Evolutionary conservation across 2,329 filamentous ascomycete species (phyloP).

Genomic region (Tolypocladium ovalisporum): DNA sequence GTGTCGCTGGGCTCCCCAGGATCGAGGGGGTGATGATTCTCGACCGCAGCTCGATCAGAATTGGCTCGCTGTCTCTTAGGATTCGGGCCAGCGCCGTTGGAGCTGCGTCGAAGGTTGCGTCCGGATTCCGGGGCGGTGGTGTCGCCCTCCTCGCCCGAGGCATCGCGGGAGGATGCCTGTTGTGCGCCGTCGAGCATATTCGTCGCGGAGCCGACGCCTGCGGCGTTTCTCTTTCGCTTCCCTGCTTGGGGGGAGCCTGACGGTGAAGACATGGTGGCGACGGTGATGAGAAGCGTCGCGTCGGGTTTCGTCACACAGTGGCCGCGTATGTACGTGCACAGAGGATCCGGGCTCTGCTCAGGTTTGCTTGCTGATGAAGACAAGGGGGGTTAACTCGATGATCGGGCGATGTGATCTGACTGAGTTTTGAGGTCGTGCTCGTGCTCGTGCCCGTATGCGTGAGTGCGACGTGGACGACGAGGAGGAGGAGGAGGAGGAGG

Average conservation of each 20-base stretch:
- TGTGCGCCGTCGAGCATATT: constrained; percentile 40
- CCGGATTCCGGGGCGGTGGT: constrained; percentile 55
- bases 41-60: constrained; percentile 32
- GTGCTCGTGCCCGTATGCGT: not conserved
- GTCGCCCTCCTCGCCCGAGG: constrained; percentile 70
- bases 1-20: constrained; percentile 61
- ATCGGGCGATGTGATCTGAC: not conserved
- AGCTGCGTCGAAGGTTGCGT: constrained; percentile 49
- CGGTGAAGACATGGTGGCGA: constrained; percentile 46
- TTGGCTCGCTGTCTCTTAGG: constrained; percentile 74
- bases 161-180: constrained; percentile 68
- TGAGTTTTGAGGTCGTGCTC: not conserved
- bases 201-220: constrained; percentile 35
- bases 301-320: not conserved
- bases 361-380: not conserved
- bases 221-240: constrained; percentile 73
- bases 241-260: constrained; percentile 40
- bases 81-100: constrained; percentile 40
- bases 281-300: not conserved
- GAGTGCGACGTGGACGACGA: not conserved
- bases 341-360: not conserved
- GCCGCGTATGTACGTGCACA: not conserved
- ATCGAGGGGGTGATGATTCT: constrained; percentile 40
- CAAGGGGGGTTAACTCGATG: too few species aligned
- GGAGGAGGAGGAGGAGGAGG: too few species aligned